Evolutionary conservation across 2,329 filamentous ascomycete genomes (phyloP).

Genomic region (Raffaelea deltoideospora): DNA sequence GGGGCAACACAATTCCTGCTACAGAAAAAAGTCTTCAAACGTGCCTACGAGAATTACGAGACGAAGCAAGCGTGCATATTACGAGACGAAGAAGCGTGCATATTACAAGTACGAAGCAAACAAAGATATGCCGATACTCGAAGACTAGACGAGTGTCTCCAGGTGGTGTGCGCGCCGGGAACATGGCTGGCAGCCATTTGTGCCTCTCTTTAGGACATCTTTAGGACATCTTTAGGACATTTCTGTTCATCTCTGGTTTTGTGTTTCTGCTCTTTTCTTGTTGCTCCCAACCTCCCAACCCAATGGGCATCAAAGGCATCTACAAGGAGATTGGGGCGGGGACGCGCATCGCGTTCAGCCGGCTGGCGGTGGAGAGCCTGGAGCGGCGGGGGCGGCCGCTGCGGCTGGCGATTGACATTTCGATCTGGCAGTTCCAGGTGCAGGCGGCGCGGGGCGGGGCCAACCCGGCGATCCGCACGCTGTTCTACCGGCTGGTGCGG

Average conservation of each 20-base stretch:
- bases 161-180: too few species aligned
- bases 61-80: too few species aligned
- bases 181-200: too few species aligned
- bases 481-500: slow-evolving; percentile 74
- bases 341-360: slow-evolving; percentile 64
- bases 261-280: background rate
- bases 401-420: slow-evolving; percentile 81
- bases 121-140: too few species aligned
- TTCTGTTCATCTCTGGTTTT: background rate
- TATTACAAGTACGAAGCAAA: too few species aligned
- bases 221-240: too few species aligned
- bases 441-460: slow-evolving; percentile 74
- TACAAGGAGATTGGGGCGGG: slow-evolving; percentile 80
- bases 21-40: too few species aligned
- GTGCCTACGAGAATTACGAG: too few species aligned
- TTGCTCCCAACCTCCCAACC: background rate
- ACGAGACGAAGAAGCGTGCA: too few species aligned
- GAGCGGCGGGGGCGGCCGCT: slow-evolving; percentile 56
- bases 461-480: slow-evolving; percentile 77
- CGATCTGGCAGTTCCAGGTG: slow-evolving; percentile 94
- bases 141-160: too few species aligned
- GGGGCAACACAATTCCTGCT: too few species aligned
- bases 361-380: slow-evolving; percentile 65
- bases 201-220: too few species aligned
- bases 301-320: slow-evolving; percentile 64